Conservation (phyloP, 108 stramenopile genomes). For the Skeletonema grethae region DNA sequence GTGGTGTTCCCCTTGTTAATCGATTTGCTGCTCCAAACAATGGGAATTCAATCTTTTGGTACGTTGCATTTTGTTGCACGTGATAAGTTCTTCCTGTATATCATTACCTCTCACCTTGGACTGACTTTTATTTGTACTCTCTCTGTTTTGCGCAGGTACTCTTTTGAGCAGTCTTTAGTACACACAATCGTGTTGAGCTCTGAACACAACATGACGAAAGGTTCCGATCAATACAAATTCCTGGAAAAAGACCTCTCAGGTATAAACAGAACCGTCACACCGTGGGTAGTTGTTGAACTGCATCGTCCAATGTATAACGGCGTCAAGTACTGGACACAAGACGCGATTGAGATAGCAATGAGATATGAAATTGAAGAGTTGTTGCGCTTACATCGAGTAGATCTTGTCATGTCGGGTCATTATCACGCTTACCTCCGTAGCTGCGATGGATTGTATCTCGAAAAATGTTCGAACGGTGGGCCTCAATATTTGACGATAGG, state of each 20-base stretch:
- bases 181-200: constrained; percentile 70
- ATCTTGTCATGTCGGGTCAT: constrained; percentile 77
- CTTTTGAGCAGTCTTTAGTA: constrained; percentile 54
- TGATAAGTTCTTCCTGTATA: neutral
- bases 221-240: constrained; percentile 70
- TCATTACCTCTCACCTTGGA: neutral
- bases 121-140: constrained; percentile 9
- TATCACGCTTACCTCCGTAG: constrained; percentile 75
- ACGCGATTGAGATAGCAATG: constrained; percentile 54
- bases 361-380: constrained; percentile 74
- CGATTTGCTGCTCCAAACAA: constrained; percentile 73
- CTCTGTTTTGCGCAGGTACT: constrained; percentile 48
- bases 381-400: constrained; percentile 62
- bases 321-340: constrained; percentile 33
- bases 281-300: constrained; percentile 84
- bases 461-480: constrained; percentile 56
- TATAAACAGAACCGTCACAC: constrained; percentile 67
- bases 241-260: constrained; percentile 54
- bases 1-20: constrained; percentile 69
- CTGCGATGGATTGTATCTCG: constrained; percentile 64
- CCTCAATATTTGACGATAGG: constrained; percentile 73
- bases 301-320: constrained; percentile 81
- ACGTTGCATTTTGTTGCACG: constrained; percentile 3
- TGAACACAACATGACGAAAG: constrained; percentile 72
- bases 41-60: constrained; percentile 82